Percentiles rank a stretch among this genome's conserved stretches.
These are phyloP conservation scores for Backusella mclennaniae DNA, from an alignment of 192 early-diverging fungal genomes.

Conservation along the genomic window DNA sequence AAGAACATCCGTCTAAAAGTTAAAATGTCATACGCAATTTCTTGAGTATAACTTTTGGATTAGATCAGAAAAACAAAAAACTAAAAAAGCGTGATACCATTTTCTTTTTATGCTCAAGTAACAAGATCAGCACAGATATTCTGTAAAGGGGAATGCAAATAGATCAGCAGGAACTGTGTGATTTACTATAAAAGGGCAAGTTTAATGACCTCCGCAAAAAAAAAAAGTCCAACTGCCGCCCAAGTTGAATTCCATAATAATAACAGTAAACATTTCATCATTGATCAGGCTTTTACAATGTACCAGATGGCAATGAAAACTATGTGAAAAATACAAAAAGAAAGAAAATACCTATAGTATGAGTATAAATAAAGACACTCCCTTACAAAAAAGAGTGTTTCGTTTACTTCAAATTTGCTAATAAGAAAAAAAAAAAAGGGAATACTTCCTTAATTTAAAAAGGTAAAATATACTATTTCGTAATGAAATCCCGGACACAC, in stretches of 20 bases:
- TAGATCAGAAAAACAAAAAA: not conserved
- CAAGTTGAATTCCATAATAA: not conserved
- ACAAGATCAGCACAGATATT: not conserved
- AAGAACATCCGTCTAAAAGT: not conserved
- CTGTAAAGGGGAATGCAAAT: not conserved
- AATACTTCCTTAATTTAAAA: not conserved
- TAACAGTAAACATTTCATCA: constrained; percentile 2
- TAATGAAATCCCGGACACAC: not conserved
- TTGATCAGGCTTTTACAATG: not conserved
- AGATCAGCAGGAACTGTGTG: not conserved
- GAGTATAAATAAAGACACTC: not conserved
- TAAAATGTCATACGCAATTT: not conserved
- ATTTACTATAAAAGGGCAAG: not conserved
- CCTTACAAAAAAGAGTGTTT: not conserved
- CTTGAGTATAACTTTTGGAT: not conserved
- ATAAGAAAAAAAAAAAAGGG: not conserved
- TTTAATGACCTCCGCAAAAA: not conserved
- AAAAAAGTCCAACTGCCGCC: not conserved
- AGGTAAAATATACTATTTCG: not conserved
- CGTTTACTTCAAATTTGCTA: not conserved
- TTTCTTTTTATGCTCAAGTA: not conserved
- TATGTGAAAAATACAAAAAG: not conserved
- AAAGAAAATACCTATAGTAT: not conserved
- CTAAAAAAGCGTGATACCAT: not conserved
- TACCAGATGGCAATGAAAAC: not conserved